Base-by-base conservation (phyloP, 2,329 filamentous ascomycete genomes). In the Fonsecaea multimorphosa region DNA sequence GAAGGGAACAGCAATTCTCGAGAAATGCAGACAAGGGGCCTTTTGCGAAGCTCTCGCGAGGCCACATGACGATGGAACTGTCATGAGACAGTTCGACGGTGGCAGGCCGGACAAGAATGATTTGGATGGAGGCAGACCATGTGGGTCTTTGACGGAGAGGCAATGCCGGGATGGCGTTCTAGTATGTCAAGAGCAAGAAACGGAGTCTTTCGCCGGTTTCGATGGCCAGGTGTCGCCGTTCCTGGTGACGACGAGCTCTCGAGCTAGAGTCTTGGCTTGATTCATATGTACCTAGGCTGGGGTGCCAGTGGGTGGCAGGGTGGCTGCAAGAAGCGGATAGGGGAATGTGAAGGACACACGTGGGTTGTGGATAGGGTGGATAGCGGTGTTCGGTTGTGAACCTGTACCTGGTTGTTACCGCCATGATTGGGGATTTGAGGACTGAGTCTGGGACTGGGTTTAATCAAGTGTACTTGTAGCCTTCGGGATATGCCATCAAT, bases 1-100 rank as follows among this genome's bases (percentile, higher is more conserved):
- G 67, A 19, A 67, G 52, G 29, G 61, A 61, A 44, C 54, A 49
- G 44, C 62, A 64, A 11, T 69, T 69, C 40, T 69, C 67, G 16
- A 60, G 58, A 36, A 62, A 67, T 22, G 58, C 61, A 24, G 64
- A 69, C 61, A 60, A 63, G 14, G 67, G 67, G 14, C 56, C 59
- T 32, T 65, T 69, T 53, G 65, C 56, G 9, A 59, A 24, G 5
- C 24, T 69, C 14, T 36, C 64, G 9, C 58, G 31, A 24, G 58
- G 66, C n/a, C 54, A 29, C 34, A 60, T 56, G 58, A 44, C 58
- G 31, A 54, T 64, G 57, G 57, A 64, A 34, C 36, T 61, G 54
- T 52, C 58, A 9, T 61, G 56, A 62, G 24, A 49, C 34, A 3
- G 19, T 9, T 19, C 19, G 24, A 16, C 9, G 32, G 16, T 19